Percentiles rank a stretch among this genome's conserved stretches.
These are phyloP conservation scores for Zostera marina DNA, from an alignment of 116 monocot genomes.

Conservation along the genomic window DNA sequence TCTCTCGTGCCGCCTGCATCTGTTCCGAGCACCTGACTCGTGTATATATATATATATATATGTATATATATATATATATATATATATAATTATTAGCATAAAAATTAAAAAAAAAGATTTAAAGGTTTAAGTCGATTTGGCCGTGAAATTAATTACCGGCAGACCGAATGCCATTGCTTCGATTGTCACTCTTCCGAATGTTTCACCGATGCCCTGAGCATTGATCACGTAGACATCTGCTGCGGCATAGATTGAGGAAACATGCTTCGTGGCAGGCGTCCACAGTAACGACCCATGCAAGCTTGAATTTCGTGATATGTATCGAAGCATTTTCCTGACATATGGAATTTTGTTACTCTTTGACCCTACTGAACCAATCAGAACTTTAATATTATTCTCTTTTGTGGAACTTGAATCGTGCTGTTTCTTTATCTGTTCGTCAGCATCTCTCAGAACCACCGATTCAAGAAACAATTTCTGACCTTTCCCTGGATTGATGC, in stretches of 20 bases:
- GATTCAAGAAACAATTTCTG: conserved; percentile 72
- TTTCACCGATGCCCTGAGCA: conserved; percentile 86
- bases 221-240: conserved; percentile 93
- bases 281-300: conserved; percentile 53
- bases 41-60: too few species aligned
- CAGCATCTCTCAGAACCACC: conserved; percentile 38
- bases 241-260: conserved; percentile 82
- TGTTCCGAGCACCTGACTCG: conserved; percentile 66
- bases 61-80: background rate
- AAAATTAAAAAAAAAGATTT: too few species aligned
- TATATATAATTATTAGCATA: too few species aligned
- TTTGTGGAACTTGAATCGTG: conserved; percentile 23
- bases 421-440: conserved; percentile 28
- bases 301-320: conserved; percentile 58
- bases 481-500: conserved; percentile 84
- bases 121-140: too few species aligned
- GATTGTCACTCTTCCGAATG: conserved; percentile 85
- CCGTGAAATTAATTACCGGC: too few species aligned
- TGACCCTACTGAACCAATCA: conserved; percentile 92
- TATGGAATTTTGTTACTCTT: conserved; percentile 89
- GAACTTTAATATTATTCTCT: conserved; percentile 46
- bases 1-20: conserved; percentile 85
- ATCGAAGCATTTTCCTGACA: conserved; percentile 44
- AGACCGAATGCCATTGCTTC: conserved; percentile 96
- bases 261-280: conserved; percentile 77